These are phyloP conservation scores for Cordyceps pruinosa DNA, from an alignment of 2,329 filamentous ascomycete species.

Conservation along the genomic window DNA sequence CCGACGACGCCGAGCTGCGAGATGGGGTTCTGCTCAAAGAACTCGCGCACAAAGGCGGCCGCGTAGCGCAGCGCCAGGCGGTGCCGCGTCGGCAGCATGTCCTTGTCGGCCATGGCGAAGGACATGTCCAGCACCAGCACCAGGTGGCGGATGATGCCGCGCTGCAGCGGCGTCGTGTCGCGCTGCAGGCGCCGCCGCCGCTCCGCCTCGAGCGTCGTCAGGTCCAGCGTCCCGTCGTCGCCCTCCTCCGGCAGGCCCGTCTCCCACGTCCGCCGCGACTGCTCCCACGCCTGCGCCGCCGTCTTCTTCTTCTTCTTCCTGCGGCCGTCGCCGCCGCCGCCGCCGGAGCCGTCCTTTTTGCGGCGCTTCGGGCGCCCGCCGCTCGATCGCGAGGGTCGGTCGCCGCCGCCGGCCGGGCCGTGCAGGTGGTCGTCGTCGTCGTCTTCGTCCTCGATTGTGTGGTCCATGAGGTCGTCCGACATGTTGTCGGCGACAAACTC, in stretches of 20 bases:
- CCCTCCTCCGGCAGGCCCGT: slow-evolving; percentile 62
- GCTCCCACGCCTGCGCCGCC: slow-evolving; percentile 55
- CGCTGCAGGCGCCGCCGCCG: slow-evolving; percentile 76
- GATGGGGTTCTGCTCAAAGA: slow-evolving; percentile 97
- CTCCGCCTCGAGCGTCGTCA: slow-evolving; percentile 73
- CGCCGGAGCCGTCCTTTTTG: not conserved
- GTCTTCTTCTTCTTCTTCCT: slow-evolving; percentile 24
- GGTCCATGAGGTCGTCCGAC: slow-evolving; percentile 55
- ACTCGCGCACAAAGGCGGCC: slow-evolving; percentile 83
- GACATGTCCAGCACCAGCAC: slow-evolving; percentile 89
- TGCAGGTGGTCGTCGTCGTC: slow-evolving; percentile 17
- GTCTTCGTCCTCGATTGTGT: slow-evolving; percentile 36
- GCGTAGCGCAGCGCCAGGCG: slow-evolving; percentile 76
- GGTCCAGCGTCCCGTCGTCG: slow-evolving; percentile 69
- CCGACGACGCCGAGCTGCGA: slow-evolving; percentile 88
- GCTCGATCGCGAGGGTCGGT: slow-evolving; percentile 17
- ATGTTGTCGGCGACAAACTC: slow-evolving; percentile 58
- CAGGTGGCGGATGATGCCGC: slow-evolving; percentile 95
- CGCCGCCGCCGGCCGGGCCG: slow-evolving; percentile 16
- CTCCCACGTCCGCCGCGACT: slow-evolving; percentile 64
- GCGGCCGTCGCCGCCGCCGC: not conserved
- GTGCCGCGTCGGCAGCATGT: slow-evolving; percentile 82
- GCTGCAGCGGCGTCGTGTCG: slow-evolving; percentile 91
- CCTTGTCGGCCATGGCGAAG: slow-evolving; percentile 90
- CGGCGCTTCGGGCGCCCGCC: slow-evolving; percentile 9